Base-by-base conservation (phyloP, 2,329 filamentous ascomycete genomes). In the Fusarium equiseti region DNA sequence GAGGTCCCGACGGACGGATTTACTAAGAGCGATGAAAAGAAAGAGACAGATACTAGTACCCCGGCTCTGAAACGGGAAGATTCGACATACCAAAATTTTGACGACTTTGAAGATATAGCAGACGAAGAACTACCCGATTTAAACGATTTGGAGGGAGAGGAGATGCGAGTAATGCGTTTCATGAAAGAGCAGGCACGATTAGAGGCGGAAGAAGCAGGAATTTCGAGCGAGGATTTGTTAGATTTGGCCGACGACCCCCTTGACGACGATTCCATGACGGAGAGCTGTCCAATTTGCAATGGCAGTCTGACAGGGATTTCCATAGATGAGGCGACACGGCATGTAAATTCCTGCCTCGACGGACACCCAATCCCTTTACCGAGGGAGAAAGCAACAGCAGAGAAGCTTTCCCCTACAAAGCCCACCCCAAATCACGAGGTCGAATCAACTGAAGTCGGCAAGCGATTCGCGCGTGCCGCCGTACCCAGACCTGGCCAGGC, bases 261-360 rank as follows among this genome's bases (percentile, higher is more conserved):
- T 12, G 77, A 81, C 22, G 78, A 81, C 24, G 76, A 75, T 12
- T 67, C 73, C 22, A 70, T 75, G 59, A 71, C 77, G 11, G 73
- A 79, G 50, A 81, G 79, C 44, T 98, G 95, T 78, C 95, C 95
- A 2, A 90, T 98, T 29, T 98, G 96, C 79, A 88, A 87, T 73
- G 83, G 84, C 3, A 89, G 81, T 68, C 83, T 98, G 35, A 81
- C 79, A 18, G 90, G 89, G 0, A 78, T 90, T 15, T 88, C 83
- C 59, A 77, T 81, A 64, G 89, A 94, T 77, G 88, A 95, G 73
- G 91, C 90, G 12, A 92, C 91, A 9, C 82, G 91, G 3, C 96
- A 99, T 79, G 96, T 99, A 71, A 99, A 99, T 78, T 89, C 91
- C 12, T 99, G 96, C 80, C 85, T 99, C 4, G 96, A 99, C 77